Evolutionary conservation across 129 eudicot species (phyloP).

Genomic region (Dittrichia graveolens): DNA sequence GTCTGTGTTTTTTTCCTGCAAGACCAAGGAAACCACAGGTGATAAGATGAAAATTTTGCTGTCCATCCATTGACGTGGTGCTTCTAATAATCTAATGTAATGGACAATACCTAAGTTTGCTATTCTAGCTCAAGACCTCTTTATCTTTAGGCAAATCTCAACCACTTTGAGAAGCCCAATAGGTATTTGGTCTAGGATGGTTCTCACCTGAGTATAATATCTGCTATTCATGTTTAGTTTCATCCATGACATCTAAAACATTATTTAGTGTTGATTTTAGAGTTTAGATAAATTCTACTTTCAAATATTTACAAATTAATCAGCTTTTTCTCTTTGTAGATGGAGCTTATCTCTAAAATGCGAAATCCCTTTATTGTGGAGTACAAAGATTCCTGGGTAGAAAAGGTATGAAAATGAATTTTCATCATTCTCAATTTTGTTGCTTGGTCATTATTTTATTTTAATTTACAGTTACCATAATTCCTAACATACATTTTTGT

Average conservation of each 20-base stretch:
- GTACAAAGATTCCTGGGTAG: slow-evolving; percentile 99
- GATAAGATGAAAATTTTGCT: too few relatives aligned
- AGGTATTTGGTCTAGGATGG: background rate
- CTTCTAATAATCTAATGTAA: too few relatives aligned
- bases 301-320: slow-evolving; percentile 26
- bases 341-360: slow-evolving; percentile 91
- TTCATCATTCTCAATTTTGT: slow-evolving; percentile 20
- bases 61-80: too few relatives aligned
- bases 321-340: slow-evolving; percentile 43
- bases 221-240: slow-evolving; percentile 13
- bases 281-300: slow-evolving; percentile 2
- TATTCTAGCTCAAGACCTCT: background rate
- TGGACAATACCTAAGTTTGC: too few relatives aligned
- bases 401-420: slow-evolving; percentile 56
- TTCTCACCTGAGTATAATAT: background rate
- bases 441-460: slow-evolving; percentile 16
- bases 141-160: background rate
- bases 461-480: background rate
- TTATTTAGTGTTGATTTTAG: slow-evolving; percentile 6
- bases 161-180: slow-evolving; percentile 9
- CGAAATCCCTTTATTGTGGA: slow-evolving; percentile 94
- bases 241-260: slow-evolving; percentile 5
- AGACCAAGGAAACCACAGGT: too few relatives aligned
- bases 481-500: background rate
- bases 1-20: too few relatives aligned